Evolutionary conservation across 805 yeast species (phyloP).

Genomic region (Suhomyces kilbournensis): DNA sequence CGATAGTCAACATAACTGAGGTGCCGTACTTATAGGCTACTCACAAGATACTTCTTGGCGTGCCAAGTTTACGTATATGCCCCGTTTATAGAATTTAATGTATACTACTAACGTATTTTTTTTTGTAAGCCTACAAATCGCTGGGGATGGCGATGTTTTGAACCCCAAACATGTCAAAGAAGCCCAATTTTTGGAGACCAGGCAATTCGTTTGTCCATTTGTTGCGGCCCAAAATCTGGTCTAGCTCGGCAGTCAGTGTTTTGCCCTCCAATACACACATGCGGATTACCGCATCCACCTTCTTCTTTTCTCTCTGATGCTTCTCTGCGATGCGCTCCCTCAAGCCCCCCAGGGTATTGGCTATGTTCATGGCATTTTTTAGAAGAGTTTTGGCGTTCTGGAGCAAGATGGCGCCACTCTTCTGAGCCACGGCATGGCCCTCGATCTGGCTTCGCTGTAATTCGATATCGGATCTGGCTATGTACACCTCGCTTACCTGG

Average conservation of each 20-base stretch:
- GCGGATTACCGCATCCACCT: slow-evolving; percentile 45
- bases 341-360: slow-evolving; percentile 50
- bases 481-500: slow-evolving; percentile 40
- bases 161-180: slow-evolving; percentile 21
- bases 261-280: slow-evolving; percentile 46
- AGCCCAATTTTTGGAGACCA: slow-evolving; percentile 22
- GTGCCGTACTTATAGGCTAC: slow-evolving; percentile 19
- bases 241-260: slow-evolving; percentile 23
- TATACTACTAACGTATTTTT: neutral
- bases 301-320: slow-evolving; percentile 37
- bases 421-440: slow-evolving; percentile 25
- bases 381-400: slow-evolving; percentile 42
- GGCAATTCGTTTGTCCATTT: slow-evolving; percentile 31
- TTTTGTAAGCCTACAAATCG: neutral
- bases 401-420: slow-evolving; percentile 28
- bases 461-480: slow-evolving; percentile 54
- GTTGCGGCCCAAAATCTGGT: slow-evolving; percentile 27
- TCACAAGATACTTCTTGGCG: slow-evolving; percentile 2
- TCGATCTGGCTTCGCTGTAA: slow-evolving; percentile 43
- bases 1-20: slow-evolving; percentile 29
- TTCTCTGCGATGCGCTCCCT: slow-evolving; percentile 47
- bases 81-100: neutral
- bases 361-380: slow-evolving; percentile 44
- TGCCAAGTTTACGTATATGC: neutral
- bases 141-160: neutral